A percentile compares a stretch with the other conserved stretches of the same genome.
Evolutionary conservation across 2,329 filamentous ascomycete genomes (phyloP).

Genomic region (Colletotrichum tanaceti): DNA sequence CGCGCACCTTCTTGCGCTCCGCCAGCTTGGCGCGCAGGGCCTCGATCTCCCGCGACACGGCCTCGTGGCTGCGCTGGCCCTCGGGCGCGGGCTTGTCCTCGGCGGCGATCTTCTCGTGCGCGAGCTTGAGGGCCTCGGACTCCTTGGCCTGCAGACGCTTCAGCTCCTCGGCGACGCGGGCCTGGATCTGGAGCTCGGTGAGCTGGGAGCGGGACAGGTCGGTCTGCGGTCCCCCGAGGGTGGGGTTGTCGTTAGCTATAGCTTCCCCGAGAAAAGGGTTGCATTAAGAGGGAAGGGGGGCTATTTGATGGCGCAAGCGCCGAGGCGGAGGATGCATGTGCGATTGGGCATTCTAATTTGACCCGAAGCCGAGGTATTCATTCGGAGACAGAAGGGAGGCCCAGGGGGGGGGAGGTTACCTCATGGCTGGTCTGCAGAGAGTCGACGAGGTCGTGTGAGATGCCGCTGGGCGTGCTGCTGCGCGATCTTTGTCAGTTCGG

Average conservation of each 20-base stretch:
- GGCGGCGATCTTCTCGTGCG: conserved; percentile 72
- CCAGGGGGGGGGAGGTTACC: conserved; percentile 63
- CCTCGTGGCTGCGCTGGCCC: conserved; percentile 53
- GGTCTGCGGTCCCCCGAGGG: conserved; percentile 66
- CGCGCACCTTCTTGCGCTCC: conserved; percentile 72
- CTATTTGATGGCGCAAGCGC: not conserved
- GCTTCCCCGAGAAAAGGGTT: not conserved
- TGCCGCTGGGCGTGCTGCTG: conserved; percentile 60
- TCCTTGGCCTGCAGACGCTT: conserved; percentile 80
- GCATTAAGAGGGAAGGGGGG: not conserved
- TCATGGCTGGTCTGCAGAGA: conserved; percentile 86
- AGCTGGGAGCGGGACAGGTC: conserved; percentile 86
- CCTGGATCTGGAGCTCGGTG: conserved; percentile 88
- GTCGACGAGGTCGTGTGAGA: conserved; percentile 86
- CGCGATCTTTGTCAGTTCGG: conserved; percentile 41
- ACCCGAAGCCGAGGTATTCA: not conserved
- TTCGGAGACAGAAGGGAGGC: not conserved
- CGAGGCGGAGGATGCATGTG: not conserved
- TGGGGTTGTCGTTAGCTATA: conserved; percentile 3
- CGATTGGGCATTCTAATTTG: not conserved
- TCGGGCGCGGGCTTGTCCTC: conserved; percentile 48
- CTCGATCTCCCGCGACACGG: conserved; percentile 70
- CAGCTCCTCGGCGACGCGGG: conserved; percentile 87
- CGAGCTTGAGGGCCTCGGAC: conserved; percentile 73
- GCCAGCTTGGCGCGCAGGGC: conserved; percentile 70